Base-by-base conservation (phyloP, 1,284 basidiomycete species). In the Xanthoconium separans region DNA sequence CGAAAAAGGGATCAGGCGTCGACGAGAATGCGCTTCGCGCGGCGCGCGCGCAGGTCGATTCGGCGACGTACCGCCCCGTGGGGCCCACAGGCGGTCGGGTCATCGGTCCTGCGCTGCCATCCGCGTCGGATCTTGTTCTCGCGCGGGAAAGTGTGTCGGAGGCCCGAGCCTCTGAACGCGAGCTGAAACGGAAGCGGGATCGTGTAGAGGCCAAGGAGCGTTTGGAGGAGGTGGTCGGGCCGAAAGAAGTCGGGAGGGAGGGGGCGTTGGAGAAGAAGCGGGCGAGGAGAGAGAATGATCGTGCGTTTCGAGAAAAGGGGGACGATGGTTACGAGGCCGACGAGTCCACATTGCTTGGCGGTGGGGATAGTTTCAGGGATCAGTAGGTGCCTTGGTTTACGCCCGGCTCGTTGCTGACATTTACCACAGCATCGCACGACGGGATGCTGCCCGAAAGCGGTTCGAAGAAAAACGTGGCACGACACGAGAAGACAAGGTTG, bases 231-330 rank as follows among this genome's bases (percentile, higher is more conserved):
- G 71, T 83, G 68, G 81, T 89, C 4, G 89, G 88, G 3, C 88
- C 89, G 20, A 83, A 82, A 58, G 81, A 81, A 58, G 81, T 88
- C 6, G 89, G 89, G 1, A 74, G 81, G 40, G 89, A 89, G 61
- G 87, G 80, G 1, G 81, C 84, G 80, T 65, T 91, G 50, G 89
- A 91, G 74, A 89, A 89, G 76, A 91, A 90, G 70, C 75, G 81
- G 16, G 80, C 77, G 31, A 76, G 75, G 58, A 70, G 87, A 52
- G 90, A 91, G 56, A 74, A 74, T 13, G 84, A 91, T 66, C 72
- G 77, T 24, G 66, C 79, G 3, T 89, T 86, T 66, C 76, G 86
- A 50, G 87, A 91, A 51, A 77, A 75, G 49, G 86, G 85, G 0
- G 88, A 90, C 54, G 88, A 89, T 41, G 87, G 83, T 1, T 70